phyloP scores from a whole-genome alignment of 1,139 yeast genomes.

The Nakaseomyces nivariensis region DNA sequence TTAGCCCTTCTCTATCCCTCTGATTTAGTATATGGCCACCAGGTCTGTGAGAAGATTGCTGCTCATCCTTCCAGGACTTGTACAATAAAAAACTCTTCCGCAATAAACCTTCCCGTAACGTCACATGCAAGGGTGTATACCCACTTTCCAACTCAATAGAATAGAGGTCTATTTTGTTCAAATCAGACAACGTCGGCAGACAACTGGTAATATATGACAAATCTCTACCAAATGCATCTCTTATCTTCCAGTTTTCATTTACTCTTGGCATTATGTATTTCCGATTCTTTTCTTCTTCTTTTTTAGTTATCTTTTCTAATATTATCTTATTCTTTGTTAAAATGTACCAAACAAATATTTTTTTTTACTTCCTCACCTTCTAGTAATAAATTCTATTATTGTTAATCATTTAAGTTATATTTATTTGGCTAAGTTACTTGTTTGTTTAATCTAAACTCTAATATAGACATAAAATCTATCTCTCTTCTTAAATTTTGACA shows the following conservation, averaged over 20 bases:
- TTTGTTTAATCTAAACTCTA: too few relatives aligned
- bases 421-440: too few relatives aligned
- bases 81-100: conserved; percentile 36
- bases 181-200: conserved; percentile 41
- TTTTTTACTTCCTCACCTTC: too few relatives aligned
- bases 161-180: conserved; percentile 38
- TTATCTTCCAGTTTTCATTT: conserved; percentile 18
- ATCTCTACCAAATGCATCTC: conserved; percentile 72
- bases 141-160: conserved; percentile 65
- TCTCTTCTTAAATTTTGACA: too few relatives aligned
- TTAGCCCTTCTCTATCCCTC: conserved; percentile 58
- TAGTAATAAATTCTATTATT: too few relatives aligned
- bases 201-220: conserved; percentile 45
- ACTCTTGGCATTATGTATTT: too few relatives aligned
- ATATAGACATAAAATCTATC: too few relatives aligned
- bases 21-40: conserved; percentile 34
- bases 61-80: conserved; percentile 43
- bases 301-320: too few relatives aligned
- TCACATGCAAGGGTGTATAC: conserved; percentile 66
- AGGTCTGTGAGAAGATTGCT: conserved; percentile 38
- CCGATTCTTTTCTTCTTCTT: conserved; percentile 29
- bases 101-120: conserved; percentile 19
- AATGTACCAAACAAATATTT: too few relatives aligned
- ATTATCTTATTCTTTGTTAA: too few relatives aligned
- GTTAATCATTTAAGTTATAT: too few relatives aligned